phyloP scores from a whole-genome alignment of 176 grass and related monocot genomes.

The Tillandsia leiboldiana region DNA sequence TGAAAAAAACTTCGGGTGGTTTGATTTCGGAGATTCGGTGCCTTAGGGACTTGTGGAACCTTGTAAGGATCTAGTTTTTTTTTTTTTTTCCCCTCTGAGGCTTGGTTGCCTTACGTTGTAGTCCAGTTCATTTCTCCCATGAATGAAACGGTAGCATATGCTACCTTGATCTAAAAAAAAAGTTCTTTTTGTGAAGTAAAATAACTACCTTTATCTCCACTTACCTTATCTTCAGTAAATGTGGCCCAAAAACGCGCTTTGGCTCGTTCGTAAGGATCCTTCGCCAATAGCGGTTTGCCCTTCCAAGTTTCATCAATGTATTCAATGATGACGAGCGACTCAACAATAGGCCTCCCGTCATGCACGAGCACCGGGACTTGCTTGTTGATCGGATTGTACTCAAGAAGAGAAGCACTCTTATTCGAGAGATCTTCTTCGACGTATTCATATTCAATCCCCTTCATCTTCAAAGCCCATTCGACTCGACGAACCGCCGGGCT shows the following conservation, averaged over 20 bases:
- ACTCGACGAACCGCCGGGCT: background rate
- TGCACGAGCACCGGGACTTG: constrained; percentile 10
- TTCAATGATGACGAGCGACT: constrained; percentile 9
- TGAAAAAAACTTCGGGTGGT: too few species aligned
- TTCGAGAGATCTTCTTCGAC: constrained; percentile 8
- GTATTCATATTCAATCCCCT: constrained; percentile 10
- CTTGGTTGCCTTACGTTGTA: too few species aligned
- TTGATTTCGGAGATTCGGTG: too few species aligned
- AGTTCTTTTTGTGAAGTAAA: background rate
- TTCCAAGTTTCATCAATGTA: constrained; percentile 14
- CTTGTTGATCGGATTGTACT: constrained; percentile 8
- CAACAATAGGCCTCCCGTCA: background rate
- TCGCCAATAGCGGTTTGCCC: background rate
- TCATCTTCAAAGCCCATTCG: constrained; percentile 2
- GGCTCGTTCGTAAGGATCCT: background rate
- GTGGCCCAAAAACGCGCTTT: constrained; percentile 10
- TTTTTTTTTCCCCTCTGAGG: too few species aligned
- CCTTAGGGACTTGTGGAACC: too few species aligned
- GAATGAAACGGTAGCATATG: too few species aligned
- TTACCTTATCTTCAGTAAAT: background rate
- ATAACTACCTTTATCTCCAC: background rate
- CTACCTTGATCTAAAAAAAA: too few species aligned
- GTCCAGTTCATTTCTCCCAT: too few species aligned
- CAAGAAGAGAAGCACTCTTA: constrained; percentile 3
- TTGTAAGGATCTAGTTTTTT: too few species aligned